Evolutionary conservation across 352 stramenopile genomes (phyloP), one percentile per base, ranked within the genome.

Genomic region (Pythium rishiriense): DNA sequence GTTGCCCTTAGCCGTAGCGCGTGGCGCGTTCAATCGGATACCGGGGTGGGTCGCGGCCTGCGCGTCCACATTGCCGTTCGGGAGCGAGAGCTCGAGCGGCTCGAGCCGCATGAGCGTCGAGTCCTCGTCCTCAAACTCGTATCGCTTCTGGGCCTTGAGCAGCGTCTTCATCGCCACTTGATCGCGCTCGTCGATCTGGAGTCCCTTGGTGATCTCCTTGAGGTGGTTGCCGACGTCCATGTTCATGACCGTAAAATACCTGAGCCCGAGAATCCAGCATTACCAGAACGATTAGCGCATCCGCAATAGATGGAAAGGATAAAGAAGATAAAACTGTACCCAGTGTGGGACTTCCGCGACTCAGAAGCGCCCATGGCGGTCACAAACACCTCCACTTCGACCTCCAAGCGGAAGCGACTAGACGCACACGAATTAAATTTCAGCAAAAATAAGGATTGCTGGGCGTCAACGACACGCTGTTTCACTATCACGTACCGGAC

Each of bases 191-290:
- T 86, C 75, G 15, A 79, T 69, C 29, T 68, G 62, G n/a, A 88
- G 56, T 2, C 78, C 72, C 55, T 75, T 85, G 4, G 75, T 46
- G 60, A 89, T 87, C 54, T 69, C 26, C 53, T 79, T 78, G 37
- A 73, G 60, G 39, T 78, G 66, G 26, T 72, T 68, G 7, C 73
- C 71, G 28, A 74, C 60, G 66, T 85, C 74, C 37, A 85, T 31
- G 51, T 87, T 86, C 52, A 87, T 60, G 37, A 86, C 78, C 14
- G 75, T 85, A 63, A 89, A 89, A 33, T 74, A 87, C 68, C 79
- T 77, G 17, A 9, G 35, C 33, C 25, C 11, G 4, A 31, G 17
- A 33, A 35, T 43, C 17, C 49, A 14, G 11, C 33, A 10, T 14
- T 2, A 39, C 7, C 33, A 9, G 17, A 14, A 17, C 33, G 7